Conservation (phyloP, 2,329 filamentous ascomycete genomes). For the Pseudopithomyces chartarum region DNA sequence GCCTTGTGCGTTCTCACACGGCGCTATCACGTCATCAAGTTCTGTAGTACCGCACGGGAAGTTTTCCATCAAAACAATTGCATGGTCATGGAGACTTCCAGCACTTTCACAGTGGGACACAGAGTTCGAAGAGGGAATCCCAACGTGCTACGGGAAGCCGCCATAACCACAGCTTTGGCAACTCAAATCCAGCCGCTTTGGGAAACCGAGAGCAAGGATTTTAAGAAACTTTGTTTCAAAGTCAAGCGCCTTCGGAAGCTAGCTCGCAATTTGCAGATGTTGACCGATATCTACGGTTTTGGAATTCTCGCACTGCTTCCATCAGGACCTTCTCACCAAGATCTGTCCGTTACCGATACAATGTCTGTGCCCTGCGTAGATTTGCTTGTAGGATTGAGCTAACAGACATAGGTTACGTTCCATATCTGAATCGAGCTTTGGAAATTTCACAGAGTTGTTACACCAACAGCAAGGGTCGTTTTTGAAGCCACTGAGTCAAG, state of each 20-base stretch:
- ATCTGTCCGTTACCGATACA: conserved; percentile 5
- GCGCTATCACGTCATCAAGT: conserved; percentile 11
- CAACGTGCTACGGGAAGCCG: conserved; percentile 3
- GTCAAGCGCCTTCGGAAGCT: conserved; percentile 8
- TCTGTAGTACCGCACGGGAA: conserved; percentile 4
- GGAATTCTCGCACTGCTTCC: conserved; percentile 13
- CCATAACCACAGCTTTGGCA: neutral
- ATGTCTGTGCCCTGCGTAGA: conserved; percentile 5
- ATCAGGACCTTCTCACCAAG: conserved; percentile 5
- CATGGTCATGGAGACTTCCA: conserved; percentile 7
- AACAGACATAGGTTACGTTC: neutral
- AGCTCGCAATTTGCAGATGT: conserved; percentile 1
- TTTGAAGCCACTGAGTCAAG: conserved; percentile 8
- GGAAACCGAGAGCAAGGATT: neutral
- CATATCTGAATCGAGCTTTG: conserved; percentile 5
- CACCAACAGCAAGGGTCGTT: conserved; percentile 5
- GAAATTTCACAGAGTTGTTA: conserved; percentile 9
- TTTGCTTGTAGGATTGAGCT: neutral
- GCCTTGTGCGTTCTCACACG: conserved; percentile 3
- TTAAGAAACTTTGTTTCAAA: neutral
- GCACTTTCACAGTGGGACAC: neutral
- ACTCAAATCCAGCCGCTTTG: neutral
- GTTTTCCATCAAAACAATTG: neutral
- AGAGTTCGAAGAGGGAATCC: conserved; percentile 7
- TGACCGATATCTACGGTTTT: conserved; percentile 9